phyloP scores from a whole-genome alignment of 2,329 filamentous ascomycete species.

The Colletotrichum tropicicola region DNA sequence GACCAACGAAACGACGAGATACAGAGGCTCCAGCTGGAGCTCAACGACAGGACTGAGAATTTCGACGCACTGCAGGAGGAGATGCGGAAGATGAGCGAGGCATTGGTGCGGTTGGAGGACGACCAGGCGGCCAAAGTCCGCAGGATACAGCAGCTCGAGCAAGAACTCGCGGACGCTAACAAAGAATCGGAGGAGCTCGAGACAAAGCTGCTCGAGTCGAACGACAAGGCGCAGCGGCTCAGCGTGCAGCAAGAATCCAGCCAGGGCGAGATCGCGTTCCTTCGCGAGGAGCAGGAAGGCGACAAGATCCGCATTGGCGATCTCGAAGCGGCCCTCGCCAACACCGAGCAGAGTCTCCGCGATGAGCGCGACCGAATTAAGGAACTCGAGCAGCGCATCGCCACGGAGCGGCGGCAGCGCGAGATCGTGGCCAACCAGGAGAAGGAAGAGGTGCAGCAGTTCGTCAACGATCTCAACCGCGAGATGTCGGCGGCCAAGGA shows the following conservation, averaged over 20 bases:
- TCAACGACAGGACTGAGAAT: constrained; percentile 83
- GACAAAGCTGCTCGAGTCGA: constrained; percentile 82
- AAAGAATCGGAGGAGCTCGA: constrained; percentile 88
- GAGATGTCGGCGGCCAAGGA: constrained; percentile 86
- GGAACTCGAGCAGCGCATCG: constrained; percentile 79
- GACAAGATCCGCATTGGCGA: constrained; percentile 99
- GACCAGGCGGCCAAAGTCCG: constrained; percentile 82
- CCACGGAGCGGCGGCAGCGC: constrained; percentile 83
- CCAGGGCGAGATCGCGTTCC: constrained; percentile 92
- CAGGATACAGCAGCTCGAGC: constrained; percentile 83
- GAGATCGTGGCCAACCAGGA: constrained; percentile 88
- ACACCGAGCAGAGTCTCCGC: constrained; percentile 79
- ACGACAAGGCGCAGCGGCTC: constrained; percentile 86
- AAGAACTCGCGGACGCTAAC: constrained; percentile 84
- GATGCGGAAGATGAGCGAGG: constrained; percentile 91
- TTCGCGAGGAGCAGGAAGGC: constrained; percentile 94
- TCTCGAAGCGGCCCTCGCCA: constrained; percentile 83
- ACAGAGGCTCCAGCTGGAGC: constrained; percentile 73
- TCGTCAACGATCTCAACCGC: constrained; percentile 90
- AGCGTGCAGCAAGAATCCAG: constrained; percentile 92
- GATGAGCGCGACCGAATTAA: constrained; percentile 82
- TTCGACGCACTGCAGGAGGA: constrained; percentile 92
- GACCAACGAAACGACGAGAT: constrained; percentile 78
- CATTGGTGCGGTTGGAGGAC: constrained; percentile 86
- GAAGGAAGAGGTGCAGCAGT: constrained; percentile 93